A percentile compares a stretch with the other conserved stretches of the same genome.
Conservation (phyloP, 1,284 basidiomycete genomes). For the Malassezia psittaci region DNA sequence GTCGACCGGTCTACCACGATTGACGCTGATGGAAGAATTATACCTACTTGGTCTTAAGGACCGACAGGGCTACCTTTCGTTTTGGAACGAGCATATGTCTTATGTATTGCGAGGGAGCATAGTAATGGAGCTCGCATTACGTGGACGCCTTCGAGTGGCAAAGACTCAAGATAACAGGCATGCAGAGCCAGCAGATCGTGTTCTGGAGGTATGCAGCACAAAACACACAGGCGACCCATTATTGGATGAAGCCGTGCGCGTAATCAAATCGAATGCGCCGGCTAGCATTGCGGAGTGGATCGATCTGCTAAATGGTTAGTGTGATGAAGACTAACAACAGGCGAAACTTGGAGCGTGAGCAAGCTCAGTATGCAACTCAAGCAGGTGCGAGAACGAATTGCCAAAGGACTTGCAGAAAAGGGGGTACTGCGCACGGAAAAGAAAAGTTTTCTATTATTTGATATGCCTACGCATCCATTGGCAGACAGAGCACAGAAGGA, state of each 20-base stretch:
- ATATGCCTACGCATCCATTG: constrained; percentile 47
- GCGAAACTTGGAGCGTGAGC: constrained; percentile 47
- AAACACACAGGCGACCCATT: constrained; percentile 43
- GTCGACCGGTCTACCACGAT: constrained; percentile 63
- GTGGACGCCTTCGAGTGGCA: constrained; percentile 33
- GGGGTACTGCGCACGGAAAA: constrained; percentile 46
- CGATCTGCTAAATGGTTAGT: constrained; percentile 38
- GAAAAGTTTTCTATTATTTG: constrained; percentile 45
- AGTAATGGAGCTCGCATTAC: constrained; percentile 41
- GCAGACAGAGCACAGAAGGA: constrained; percentile 40
- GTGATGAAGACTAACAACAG: neutral
- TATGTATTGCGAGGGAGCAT: constrained; percentile 45
- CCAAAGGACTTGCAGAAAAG: constrained; percentile 47
- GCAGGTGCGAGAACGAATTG: constrained; percentile 45
- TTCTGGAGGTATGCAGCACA: constrained; percentile 37
- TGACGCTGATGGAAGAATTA: constrained; percentile 96
- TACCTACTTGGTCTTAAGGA: constrained; percentile 81
- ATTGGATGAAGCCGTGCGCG: constrained; percentile 42
- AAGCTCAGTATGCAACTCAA: constrained; percentile 46
- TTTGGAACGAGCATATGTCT: constrained; percentile 48
- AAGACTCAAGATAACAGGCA: constrained; percentile 27
- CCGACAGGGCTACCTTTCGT: constrained; percentile 52
- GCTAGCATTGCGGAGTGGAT: constrained; percentile 42
- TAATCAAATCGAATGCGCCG: constrained; percentile 35
- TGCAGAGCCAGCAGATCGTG: constrained; percentile 24